Base-by-base conservation (phyloP, 306 rosid genomes). In the Castanea sativa region DNA sequence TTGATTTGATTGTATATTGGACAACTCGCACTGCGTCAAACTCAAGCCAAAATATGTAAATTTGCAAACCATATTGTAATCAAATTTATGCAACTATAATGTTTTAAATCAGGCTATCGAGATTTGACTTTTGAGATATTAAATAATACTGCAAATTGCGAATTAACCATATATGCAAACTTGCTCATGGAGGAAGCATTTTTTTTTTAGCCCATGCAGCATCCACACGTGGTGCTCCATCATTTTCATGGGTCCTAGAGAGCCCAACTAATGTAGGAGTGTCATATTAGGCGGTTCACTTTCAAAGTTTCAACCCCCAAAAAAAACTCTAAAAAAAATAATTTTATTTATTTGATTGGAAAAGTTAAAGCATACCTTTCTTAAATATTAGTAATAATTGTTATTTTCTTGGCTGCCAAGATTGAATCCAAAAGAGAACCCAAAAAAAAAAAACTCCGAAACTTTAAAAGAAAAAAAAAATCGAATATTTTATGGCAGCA, bases 121-220 rank as follows among this genome's bases (percentile, higher is more conserved):
- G 15, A 21, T 12, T 10, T 23, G 67, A 60, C 67, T 12, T 60
- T 14, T 23, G 67, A 60, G 29, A 23, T 33, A 41, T 41, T 41
- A 41, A 41, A 41, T 41, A 60, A 21, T 41, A 52, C 27, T 55
- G 73, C 73, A 69, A 25, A 53, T 81, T 81, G 83, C 77, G 76
- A 78, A 83, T 45, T 11, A 68, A 77, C 49, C 5, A 74, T 81
- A 79, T 32, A 57, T 60, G 65, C 41, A 35, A 55, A 71, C 55
- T 84, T 80, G 87, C 76, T 74, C 71, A 56, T 21, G 68, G 58
- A 72, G 8, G 52, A 84, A 80, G 87, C 87, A 60, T 23, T 23
- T 80, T 61, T 63, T 76, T 41, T 1, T 41, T 41, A 41, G 51
- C 23, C 76, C 71, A 35, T 30, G 53, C 64, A 72, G 5, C 53